Percentiles rank a stretch among this genome's conserved stretches.
These are phyloP conservation scores for Fusarium torreyae DNA, from an alignment of 2,329 filamentous ascomycete genomes.

Conservation along the genomic window DNA sequence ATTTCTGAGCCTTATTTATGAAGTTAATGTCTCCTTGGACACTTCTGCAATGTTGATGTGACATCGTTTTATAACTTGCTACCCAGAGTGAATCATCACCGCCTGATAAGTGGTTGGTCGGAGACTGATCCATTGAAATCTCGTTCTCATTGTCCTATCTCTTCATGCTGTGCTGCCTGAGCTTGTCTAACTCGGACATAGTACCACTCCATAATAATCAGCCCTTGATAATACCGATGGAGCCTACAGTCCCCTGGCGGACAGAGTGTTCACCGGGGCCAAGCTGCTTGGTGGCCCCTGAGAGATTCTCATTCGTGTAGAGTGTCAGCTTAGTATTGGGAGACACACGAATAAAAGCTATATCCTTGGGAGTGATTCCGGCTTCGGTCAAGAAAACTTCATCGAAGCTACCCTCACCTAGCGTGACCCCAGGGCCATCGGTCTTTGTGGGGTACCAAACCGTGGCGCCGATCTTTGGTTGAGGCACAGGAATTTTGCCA, in stretches of 20 bases:
- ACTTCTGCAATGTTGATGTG: too few species aligned
- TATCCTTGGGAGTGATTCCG: background rate
- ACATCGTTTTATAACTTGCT: too few species aligned
- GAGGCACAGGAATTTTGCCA: constrained; percentile 2
- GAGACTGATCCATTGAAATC: too few species aligned
- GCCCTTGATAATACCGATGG: background rate
- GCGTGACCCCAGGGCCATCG: background rate
- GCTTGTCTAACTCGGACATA: too few species aligned
- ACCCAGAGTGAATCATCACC: too few species aligned
- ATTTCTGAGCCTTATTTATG: too few species aligned
- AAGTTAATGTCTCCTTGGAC: too few species aligned
- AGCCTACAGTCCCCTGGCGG: constrained; percentile 1
- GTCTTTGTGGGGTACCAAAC: background rate
- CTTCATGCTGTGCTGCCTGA: too few species aligned
- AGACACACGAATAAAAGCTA: constrained; percentile 11
- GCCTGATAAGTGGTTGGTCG: too few species aligned
- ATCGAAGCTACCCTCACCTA: constrained; percentile 9
- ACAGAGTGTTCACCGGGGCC: background rate
- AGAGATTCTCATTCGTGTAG: background rate
- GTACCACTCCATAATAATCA: too few species aligned
- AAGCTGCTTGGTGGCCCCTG: background rate
- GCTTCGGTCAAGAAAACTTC: constrained; percentile 14
- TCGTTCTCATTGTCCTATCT: too few species aligned
- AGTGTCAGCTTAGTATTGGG: background rate
- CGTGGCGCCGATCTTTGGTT: constrained; percentile 1